Evolutionary conservation across 495 filamentous ascomycete genomes (phyloP).

Genomic region (Lasiosphaeris hirsuta): DNA sequence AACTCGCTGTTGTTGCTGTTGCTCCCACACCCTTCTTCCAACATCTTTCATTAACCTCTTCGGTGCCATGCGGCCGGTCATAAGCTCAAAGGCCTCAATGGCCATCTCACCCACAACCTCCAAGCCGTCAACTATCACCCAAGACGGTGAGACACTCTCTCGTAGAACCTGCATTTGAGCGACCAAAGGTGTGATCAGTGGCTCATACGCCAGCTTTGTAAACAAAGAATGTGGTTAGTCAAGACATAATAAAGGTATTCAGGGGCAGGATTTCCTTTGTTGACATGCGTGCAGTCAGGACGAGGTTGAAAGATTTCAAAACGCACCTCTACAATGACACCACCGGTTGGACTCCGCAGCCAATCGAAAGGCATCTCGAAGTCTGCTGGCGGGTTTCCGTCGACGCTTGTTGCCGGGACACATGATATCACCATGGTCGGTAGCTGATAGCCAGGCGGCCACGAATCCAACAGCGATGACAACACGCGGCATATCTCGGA

Average conservation of each 20-base stretch:
- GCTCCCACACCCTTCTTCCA: conserved; percentile 41
- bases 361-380: conserved; percentile 74
- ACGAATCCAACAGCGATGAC: conserved; percentile 54
- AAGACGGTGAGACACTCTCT: conserved; percentile 55
- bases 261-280: neutral
- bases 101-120: conserved; percentile 79
- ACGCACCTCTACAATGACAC: conserved; percentile 68
- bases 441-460: conserved; percentile 60
- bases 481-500: conserved; percentile 59
- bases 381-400: conserved; percentile 62
- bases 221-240: neutral
- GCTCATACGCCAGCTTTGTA: conserved; percentile 66
- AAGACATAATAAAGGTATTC: neutral
- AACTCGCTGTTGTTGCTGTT: conserved; percentile 23
- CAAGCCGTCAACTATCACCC: conserved; percentile 76
- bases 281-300: neutral
- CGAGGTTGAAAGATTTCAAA: neutral
- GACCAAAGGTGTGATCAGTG: conserved; percentile 67
- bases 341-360: conserved; percentile 73
- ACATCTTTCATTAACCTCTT: conserved; percentile 64
- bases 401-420: conserved; percentile 65
- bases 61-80: conserved; percentile 78
- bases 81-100: conserved; percentile 78
- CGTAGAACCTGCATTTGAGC: conserved; percentile 56
- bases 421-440: conserved; percentile 77